A percentile compares a stretch with the other conserved stretches of the same genome.
phyloP scores from a whole-genome alignment of 2,329 filamentous ascomycete genomes.

The Sporothrix globosa region DNA sequence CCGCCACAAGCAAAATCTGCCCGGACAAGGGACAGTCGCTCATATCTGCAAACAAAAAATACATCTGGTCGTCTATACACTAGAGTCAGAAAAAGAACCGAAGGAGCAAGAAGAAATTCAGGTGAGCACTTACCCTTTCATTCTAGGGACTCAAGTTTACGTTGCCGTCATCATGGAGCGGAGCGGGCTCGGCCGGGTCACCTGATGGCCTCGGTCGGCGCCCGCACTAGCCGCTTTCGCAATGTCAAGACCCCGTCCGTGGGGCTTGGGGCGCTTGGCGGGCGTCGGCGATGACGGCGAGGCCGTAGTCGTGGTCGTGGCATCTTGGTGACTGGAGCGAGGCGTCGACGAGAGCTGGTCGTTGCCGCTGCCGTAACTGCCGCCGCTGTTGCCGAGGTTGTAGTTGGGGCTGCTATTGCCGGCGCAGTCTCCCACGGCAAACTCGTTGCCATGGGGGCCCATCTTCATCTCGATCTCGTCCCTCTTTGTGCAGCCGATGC shows the following conservation, averaged over 20 bases:
- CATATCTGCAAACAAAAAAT: conserved; percentile 8
- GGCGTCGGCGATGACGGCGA: conserved; percentile 28
- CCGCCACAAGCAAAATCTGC: conserved; percentile 1
- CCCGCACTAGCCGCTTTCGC: conserved; percentile 49
- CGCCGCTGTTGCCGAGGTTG: conserved; percentile 16
- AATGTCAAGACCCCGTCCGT: conserved; percentile 51
- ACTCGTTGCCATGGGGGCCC: neutral
- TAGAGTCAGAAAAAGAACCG: neutral
- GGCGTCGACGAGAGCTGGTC: conserved; percentile 19
- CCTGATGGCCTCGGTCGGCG: conserved; percentile 52
- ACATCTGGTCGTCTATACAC: conserved; percentile 10
- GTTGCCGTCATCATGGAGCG: conserved; percentile 67
- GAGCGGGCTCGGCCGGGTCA: conserved; percentile 67
- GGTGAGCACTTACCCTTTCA: conserved; percentile 18
- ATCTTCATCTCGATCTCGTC: conserved; percentile 17
- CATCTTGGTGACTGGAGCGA: conserved; percentile 20
- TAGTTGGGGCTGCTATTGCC: neutral
- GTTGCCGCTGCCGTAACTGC: conserved; percentile 12
- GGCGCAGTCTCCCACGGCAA: conserved; percentile 1
- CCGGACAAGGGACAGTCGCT: conserved; percentile 1
- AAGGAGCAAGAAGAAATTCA: neutral
- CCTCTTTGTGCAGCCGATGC: conserved; percentile 11
- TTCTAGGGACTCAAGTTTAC: conserved; percentile 49
- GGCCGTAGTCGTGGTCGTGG: conserved; percentile 15
- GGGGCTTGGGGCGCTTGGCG: conserved; percentile 35